phyloP scores from a whole-genome alignment of 2,329 filamentous ascomycete genomes.

The Colletotrichum costaricense region DNA sequence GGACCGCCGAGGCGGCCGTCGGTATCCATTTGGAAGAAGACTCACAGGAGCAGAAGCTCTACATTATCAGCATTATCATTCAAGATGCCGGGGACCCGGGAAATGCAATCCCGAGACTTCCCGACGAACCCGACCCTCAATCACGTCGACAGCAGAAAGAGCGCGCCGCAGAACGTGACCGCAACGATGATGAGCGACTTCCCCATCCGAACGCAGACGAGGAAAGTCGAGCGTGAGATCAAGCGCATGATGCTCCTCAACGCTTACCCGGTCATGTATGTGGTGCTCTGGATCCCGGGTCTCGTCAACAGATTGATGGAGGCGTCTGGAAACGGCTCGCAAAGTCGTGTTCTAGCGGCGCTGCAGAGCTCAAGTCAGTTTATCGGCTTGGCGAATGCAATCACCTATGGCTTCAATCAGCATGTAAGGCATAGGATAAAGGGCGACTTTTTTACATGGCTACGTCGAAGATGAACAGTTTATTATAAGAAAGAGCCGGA shows the following conservation, averaged over 20 bases:
- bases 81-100: conserved; percentile 1
- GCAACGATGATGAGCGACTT: conserved; percentile 36
- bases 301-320: conserved; percentile 48
- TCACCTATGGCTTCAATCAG: conserved; percentile 52
- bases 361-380: conserved; percentile 50
- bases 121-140: conserved; percentile 17
- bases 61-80: conserved; percentile 15
- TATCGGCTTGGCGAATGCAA: conserved; percentile 50
- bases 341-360: conserved; percentile 39
- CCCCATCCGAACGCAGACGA: conserved; percentile 36
- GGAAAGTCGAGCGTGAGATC: conserved; percentile 40
- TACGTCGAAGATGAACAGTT: conserved; percentile 5
- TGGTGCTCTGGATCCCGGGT: conserved; percentile 52
- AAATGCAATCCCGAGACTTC: conserved; percentile 17
- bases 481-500: background rate
- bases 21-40: background rate
- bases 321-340: conserved; percentile 37
- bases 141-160: background rate
- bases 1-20: background rate
- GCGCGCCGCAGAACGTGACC: background rate
- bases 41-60: conserved; percentile 8
- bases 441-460: conserved; percentile 25
- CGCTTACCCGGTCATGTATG: conserved; percentile 50
- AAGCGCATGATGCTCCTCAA: conserved; percentile 49
- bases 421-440: conserved; percentile 37